Evolutionary conservation across 306 rosid genomes (phyloP).

Genomic region (Prosopis cineraria): DNA sequence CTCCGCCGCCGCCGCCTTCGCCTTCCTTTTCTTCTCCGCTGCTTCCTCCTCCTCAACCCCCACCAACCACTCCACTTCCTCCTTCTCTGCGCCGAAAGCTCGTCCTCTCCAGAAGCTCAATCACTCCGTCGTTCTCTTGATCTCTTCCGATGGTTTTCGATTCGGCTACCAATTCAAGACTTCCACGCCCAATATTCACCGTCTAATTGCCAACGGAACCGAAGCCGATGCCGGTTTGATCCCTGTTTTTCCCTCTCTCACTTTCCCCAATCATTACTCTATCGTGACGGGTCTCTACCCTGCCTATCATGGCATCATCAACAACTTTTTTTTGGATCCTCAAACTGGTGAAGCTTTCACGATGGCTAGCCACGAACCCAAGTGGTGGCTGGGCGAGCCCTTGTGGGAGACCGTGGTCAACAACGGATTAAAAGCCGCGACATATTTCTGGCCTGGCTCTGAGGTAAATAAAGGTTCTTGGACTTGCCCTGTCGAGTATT

Average conservation of each 20-base stretch:
- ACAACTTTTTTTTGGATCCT: slow-evolving; percentile 83
- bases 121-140: slow-evolving; percentile 63
- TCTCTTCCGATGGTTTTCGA: slow-evolving; percentile 95
- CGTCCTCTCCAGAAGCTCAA: slow-evolving; percentile 70
- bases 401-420: slow-evolving; percentile 86
- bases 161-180: slow-evolving; percentile 97
- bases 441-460: slow-evolving; percentile 95
- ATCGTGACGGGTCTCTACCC: slow-evolving; percentile 97
- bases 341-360: slow-evolving; percentile 62
- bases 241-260: slow-evolving; percentile 85
- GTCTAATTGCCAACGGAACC: slow-evolving; percentile 81
- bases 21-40: slow-evolving; percentile 62
- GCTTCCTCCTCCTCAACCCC: neutral
- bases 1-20: slow-evolving; percentile 72
- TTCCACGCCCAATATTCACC: slow-evolving; percentile 61
- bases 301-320: slow-evolving; percentile 83
- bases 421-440: slow-evolving; percentile 79
- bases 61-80: neutral
- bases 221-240: slow-evolving; percentile 88
- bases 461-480: slow-evolving; percentile 96
- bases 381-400: slow-evolving; percentile 99
- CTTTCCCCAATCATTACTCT: slow-evolving; percentile 94
- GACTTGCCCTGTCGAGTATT: slow-evolving; percentile 62
- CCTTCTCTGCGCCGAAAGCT: slow-evolving; percentile 24
- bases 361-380: slow-evolving; percentile 80